Evolutionary conservation across 2,329 filamentous ascomycete genomes (phyloP).

Genomic region (Aureobasidium sp.): DNA sequence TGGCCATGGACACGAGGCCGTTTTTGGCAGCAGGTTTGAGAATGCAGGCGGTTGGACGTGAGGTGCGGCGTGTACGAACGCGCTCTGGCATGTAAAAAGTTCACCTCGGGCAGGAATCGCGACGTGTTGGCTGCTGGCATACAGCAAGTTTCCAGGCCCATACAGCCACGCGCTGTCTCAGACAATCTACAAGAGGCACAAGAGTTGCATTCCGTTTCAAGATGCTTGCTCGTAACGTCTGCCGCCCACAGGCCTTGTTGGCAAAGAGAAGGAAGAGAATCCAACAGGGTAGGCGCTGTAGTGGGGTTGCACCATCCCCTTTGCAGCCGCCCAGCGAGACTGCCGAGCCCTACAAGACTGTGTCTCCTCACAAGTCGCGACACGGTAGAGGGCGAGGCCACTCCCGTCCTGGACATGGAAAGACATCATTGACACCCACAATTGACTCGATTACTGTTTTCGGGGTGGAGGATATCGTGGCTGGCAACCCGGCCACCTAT

Average conservation of each 20-base stretch:
- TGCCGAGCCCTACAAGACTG: slow-evolving; percentile 8
- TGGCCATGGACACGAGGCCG: slow-evolving; percentile 9
- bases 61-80: slow-evolving; percentile 8
- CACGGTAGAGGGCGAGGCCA: slow-evolving; percentile 6
- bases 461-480: not conserved
- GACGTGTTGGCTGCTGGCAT: not conserved
- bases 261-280: not conserved
- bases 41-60: slow-evolving; percentile 7
- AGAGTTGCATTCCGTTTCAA: slow-evolving; percentile 5
- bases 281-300: slow-evolving; percentile 1
- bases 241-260: slow-evolving; percentile 6
- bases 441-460: slow-evolving; percentile 6
- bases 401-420: not conserved
- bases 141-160: slow-evolving; percentile 7
- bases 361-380: not conserved
- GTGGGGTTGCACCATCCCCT: not conserved
- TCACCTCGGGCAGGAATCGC: not conserved
- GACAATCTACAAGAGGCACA: slow-evolving; percentile 6
- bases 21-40: slow-evolving; percentile 11
- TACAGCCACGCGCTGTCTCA: slow-evolving; percentile 11
- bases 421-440: slow-evolving; percentile 7
- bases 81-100: slow-evolving; percentile 9
- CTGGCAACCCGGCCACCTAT: slow-evolving; percentile 4
- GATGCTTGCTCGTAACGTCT: slow-evolving; percentile 11
- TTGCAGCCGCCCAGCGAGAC: slow-evolving; percentile 7